Conservation (phyloP, 2,329 filamentous ascomycete species). For the Claviceps maximensis region DNA sequence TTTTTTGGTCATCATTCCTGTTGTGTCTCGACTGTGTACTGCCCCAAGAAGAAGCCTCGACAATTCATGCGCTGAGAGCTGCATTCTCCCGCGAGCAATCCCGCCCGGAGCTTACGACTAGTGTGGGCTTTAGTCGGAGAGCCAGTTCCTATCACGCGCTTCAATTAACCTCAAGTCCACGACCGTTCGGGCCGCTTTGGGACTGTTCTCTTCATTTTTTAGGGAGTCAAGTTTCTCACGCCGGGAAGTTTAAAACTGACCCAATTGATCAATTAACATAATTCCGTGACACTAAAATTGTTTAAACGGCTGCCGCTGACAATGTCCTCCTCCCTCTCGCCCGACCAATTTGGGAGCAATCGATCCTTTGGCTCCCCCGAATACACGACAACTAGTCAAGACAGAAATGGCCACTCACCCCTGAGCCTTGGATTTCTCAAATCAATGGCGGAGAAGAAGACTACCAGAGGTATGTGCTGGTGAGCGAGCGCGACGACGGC, state of each 20-base stretch:
- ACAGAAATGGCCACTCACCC: conserved; percentile 27
- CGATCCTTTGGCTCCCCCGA: conserved; percentile 15
- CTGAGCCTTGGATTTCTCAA: conserved; percentile 52
- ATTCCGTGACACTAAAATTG: not conserved
- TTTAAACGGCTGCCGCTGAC: not conserved
- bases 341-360: conserved; percentile 19
- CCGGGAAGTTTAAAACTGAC: too few relatives aligned
- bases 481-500: not conserved
- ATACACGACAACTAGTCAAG: conserved; percentile 17
- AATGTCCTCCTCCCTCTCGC: conserved; percentile 30
- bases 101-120: not conserved
- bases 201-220: not conserved
- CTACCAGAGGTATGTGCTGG: conserved; percentile 49
- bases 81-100: not conserved
- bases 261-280: not conserved
- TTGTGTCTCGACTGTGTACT: not conserved
- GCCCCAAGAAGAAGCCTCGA: too few relatives aligned
- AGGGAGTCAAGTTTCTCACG: not conserved
- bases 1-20: not conserved
- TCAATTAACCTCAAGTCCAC: not conserved
- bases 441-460: conserved; percentile 57
- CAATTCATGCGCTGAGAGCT: not conserved
- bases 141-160: not conserved
- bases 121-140: not conserved
- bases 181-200: not conserved